These are phyloP conservation scores for Morella rubra DNA, from an alignment of 306 rosid species.

Conservation along the genomic window DNA sequence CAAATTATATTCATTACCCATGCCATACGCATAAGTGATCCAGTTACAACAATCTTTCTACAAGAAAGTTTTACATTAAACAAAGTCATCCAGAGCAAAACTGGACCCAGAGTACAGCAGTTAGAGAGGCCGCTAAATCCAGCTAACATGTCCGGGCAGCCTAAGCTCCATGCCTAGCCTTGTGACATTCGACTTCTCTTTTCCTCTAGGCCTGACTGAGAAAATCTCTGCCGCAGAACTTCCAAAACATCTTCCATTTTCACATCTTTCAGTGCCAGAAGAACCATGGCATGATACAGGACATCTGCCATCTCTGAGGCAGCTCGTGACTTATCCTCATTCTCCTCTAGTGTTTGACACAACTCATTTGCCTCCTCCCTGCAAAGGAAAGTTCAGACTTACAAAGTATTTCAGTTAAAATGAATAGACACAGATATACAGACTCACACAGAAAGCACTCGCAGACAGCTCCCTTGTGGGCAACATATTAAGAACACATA, in stretches of 20 bases:
- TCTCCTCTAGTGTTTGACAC: slow-evolving; percentile 72
- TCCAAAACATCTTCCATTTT: slow-evolving; percentile 80
- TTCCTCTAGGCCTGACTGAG: slow-evolving; percentile 84
- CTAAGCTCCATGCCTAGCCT: slow-evolving; percentile 4
- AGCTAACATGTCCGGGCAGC: background rate
- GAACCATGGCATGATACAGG: slow-evolving; percentile 78
- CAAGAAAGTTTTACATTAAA: background rate
- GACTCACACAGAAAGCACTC: background rate
- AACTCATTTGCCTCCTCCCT: slow-evolving; percentile 87
- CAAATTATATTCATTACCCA: no score
- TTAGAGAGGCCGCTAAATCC: background rate
- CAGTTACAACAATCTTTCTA: background rate
- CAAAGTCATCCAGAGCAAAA: background rate
- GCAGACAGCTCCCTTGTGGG: background rate
- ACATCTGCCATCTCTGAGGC: slow-evolving; percentile 91
- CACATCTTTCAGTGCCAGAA: slow-evolving; percentile 61
- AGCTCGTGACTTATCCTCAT: slow-evolving; percentile 58
- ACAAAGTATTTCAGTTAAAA: background rate
- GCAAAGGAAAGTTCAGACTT: slow-evolving; percentile 10
- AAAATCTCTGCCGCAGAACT: slow-evolving; percentile 67
- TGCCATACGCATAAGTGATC: no score
- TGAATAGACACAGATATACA: background rate
- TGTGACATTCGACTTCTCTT: slow-evolving; percentile 50
- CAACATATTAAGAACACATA: background rate
- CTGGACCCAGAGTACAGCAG: background rate